Evolutionary conservation across 129 eudicot species (phyloP).

Genomic region (Tagetes erecta): DNA sequence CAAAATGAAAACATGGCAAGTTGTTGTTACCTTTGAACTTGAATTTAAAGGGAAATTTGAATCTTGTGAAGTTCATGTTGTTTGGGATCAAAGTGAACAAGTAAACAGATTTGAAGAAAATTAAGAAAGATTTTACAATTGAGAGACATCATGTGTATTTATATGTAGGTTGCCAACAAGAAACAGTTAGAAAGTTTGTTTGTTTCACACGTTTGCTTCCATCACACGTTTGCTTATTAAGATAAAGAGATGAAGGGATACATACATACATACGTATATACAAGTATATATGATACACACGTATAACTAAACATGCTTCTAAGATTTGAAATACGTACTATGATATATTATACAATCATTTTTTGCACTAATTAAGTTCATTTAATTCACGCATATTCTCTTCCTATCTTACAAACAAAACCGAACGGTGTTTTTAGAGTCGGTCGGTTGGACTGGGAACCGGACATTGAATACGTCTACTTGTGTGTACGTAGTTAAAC

Average conservation of each 20-base stretch:
- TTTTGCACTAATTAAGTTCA: neutral
- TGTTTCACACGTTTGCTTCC: slow-evolving; percentile 33
- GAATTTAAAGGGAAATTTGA: slow-evolving; percentile 25
- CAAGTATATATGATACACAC: neutral
- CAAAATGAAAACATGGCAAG: neutral
- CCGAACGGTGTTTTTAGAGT: no score
- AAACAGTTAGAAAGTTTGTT: slow-evolving; percentile 35
- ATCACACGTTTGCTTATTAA: slow-evolving; percentile 22
- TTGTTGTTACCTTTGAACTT: slow-evolving; percentile 5
- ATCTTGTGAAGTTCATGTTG: slow-evolving; percentile 34
- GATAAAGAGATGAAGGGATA: neutral
- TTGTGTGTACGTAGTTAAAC: no score
- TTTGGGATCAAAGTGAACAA: slow-evolving; percentile 13
- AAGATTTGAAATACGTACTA: neutral
- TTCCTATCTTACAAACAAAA: no score
- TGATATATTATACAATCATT: neutral
- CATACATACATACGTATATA: neutral
- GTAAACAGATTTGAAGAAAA: slow-evolving; percentile 18
- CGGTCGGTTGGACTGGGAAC: no score
- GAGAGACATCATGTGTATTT: slow-evolving; percentile 28
- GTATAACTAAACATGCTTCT: slow-evolving; percentile 1
- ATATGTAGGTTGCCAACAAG: slow-evolving; percentile 27
- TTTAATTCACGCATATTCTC: neutral
- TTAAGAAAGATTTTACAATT: slow-evolving; percentile 24
- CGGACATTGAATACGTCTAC: no score